Conservation (phyloP, 2,329 filamentous ascomycete species). For the Sarocladium brachiariae region DNA sequence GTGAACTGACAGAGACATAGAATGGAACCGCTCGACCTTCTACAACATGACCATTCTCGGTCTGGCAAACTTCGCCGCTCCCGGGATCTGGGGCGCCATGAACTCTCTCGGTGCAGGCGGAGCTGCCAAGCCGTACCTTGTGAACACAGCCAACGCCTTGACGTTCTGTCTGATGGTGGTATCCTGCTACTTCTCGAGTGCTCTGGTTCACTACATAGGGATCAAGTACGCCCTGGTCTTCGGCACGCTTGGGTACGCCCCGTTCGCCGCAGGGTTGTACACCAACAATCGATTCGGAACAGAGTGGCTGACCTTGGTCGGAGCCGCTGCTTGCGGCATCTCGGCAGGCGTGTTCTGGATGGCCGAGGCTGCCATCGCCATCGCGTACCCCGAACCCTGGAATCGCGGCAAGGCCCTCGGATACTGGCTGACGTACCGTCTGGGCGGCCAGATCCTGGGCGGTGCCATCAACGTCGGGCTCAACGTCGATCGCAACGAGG, state of each 20-base stretch:
- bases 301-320: constrained; percentile 63
- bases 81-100: constrained; percentile 68
- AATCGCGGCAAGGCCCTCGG: constrained; percentile 59
- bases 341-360: constrained; percentile 71
- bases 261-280: constrained; percentile 65
- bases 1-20: no score
- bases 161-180: constrained; percentile 69
- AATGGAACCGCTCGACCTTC: constrained; percentile 64
- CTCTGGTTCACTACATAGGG: constrained; percentile 59
- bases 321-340: constrained; percentile 61
- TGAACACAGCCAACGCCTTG: constrained; percentile 64
- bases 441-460: constrained; percentile 62
- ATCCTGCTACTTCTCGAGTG: constrained; percentile 59
- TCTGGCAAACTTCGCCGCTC: constrained; percentile 62
- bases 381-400: constrained; percentile 64
- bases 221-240: constrained; percentile 66
- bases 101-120: constrained; percentile 67
- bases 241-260: constrained; percentile 65
- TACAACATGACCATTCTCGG: constrained; percentile 68
- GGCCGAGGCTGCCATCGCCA: constrained; percentile 66
- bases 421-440: constrained; percentile 56
- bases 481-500: constrained; percentile 46
- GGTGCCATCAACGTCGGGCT: constrained; percentile 65
- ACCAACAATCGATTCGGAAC: constrained; percentile 63
- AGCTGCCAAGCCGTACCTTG: constrained; percentile 54